phyloP scores from a whole-genome alignment of 2,329 filamentous ascomycete genomes.

The Sordariomycetes sp. region DNA sequence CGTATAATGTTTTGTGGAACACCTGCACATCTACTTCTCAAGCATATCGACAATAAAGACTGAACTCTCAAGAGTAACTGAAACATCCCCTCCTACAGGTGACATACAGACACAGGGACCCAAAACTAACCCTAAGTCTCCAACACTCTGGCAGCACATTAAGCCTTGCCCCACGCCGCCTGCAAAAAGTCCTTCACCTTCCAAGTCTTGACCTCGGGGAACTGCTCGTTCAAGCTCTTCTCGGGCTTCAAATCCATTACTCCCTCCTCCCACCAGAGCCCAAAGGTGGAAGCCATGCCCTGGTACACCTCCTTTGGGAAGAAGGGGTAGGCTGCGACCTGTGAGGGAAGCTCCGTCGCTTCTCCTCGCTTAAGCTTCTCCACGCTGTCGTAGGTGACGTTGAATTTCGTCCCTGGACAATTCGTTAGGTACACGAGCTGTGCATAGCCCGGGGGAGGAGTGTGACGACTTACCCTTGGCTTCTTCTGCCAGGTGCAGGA shows the following conservation, averaged over 20 bases:
- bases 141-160: background rate
- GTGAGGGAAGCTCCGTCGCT: slow-evolving; percentile 17
- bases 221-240: slow-evolving; percentile 13
- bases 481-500: slow-evolving; percentile 26
- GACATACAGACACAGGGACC: no score
- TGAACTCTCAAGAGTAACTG: no score
- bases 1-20: no score
- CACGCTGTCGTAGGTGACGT: slow-evolving; percentile 17
- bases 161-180: background rate
- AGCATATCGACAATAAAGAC: no score
- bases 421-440: slow-evolving; percentile 6
- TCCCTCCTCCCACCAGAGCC: slow-evolving; percentile 10
- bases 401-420: slow-evolving; percentile 18
- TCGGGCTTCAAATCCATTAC: slow-evolving; percentile 8
- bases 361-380: slow-evolving; percentile 18
- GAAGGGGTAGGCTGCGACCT: slow-evolving; percentile 12
- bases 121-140: no score
- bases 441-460: no score
- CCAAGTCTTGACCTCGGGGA: slow-evolving; percentile 13
- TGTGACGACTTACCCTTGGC: slow-evolving; percentile 18
- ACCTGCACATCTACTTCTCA: no score
- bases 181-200: background rate
- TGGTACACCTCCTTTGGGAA: slow-evolving; percentile 12
- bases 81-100: no score
- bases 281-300: slow-evolving; percentile 10